Evolutionary conservation across 2,329 filamentous ascomycete species (phyloP).

Genomic region (Pseudocercospora cruenta): DNA sequence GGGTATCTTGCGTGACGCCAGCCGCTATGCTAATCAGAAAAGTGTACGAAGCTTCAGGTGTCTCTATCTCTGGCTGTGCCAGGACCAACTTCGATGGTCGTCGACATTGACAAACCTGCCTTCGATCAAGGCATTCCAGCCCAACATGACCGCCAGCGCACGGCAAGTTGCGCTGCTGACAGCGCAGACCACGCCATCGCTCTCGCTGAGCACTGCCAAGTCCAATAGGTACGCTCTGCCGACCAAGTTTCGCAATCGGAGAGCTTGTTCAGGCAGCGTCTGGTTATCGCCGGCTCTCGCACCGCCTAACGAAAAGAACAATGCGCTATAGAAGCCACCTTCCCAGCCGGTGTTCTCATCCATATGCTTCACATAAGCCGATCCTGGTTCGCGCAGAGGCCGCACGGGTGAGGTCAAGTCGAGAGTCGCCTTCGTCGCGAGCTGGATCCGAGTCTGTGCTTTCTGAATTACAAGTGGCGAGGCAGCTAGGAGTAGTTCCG

Average conservation of each 20-base stretch:
- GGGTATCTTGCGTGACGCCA: constrained; percentile 23
- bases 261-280: constrained; percentile 49
- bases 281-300: constrained; percentile 15
- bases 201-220: constrained; percentile 70
- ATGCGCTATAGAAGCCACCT: constrained; percentile 78
- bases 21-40: constrained; percentile 23
- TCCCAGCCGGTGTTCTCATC: constrained; percentile 85
- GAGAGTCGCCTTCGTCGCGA: constrained; percentile 67
- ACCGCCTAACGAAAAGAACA: constrained; percentile 77
- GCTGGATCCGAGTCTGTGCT: constrained; percentile 75
- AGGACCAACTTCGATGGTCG: constrained; percentile 52
- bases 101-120: constrained; percentile 80
- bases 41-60: neutral
- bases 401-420: constrained; percentile 40
- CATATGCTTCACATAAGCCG: constrained; percentile 66
- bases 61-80: constrained; percentile 30
- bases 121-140: constrained; percentile 70
- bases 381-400: constrained; percentile 44
- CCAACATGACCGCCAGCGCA: constrained; percentile 81
- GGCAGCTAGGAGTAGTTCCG: constrained; percentile 60
- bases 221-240: constrained; percentile 83
- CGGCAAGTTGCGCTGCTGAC: constrained; percentile 71
- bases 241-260: constrained; percentile 71
- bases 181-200: constrained; percentile 75
- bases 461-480: constrained; percentile 45